A percentile compares a stretch with the other conserved stretches of the same genome.
These are phyloP conservation scores for Phytopythium montanum DNA, from an alignment of 352 stramenopile species.

Conservation along the genomic window DNA sequence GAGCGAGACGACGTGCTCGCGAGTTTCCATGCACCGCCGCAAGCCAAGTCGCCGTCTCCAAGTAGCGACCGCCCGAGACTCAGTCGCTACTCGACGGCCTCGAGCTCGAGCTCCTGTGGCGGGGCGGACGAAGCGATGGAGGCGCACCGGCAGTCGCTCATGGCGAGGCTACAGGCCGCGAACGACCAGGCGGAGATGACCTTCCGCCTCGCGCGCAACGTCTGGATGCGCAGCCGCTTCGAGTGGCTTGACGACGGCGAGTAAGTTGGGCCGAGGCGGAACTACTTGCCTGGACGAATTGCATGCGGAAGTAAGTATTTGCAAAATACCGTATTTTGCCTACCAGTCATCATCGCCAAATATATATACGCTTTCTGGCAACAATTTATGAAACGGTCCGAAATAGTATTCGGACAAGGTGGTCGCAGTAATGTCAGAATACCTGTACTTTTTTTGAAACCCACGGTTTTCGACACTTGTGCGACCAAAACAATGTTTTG, in stretches of 20 bases:
- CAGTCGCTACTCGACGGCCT: slow-evolving; percentile 26
- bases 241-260: slow-evolving; percentile 4
- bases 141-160: slow-evolving; percentile 29
- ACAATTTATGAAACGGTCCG: too few species aligned
- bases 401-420: too few species aligned
- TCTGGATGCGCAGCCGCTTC: slow-evolving; percentile 23
- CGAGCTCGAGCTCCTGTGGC: slow-evolving; percentile 23
- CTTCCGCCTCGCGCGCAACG: slow-evolving; percentile 25
- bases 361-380: too few species aligned
- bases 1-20: slow-evolving; percentile 12
- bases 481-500: too few species aligned
- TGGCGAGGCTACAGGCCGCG: slow-evolving; percentile 34
- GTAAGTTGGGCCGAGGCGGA: too few species aligned
- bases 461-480: too few species aligned
- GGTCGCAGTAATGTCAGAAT: too few species aligned
- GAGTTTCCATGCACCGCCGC: slow-evolving; percentile 11
- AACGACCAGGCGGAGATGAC: slow-evolving; percentile 39
- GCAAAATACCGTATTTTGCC: too few species aligned
- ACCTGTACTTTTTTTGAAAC: too few species aligned
- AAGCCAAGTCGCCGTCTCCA: neutral
- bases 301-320: too few species aligned
- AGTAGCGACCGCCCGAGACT: slow-evolving; percentile 13
- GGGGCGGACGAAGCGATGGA: slow-evolving; percentile 22
- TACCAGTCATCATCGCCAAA: too few species aligned
- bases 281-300: too few species aligned